These are phyloP conservation scores for Colletotrichum shisoi DNA, from an alignment of 2,329 filamentous ascomycete genomes.

Conservation along the genomic window DNA sequence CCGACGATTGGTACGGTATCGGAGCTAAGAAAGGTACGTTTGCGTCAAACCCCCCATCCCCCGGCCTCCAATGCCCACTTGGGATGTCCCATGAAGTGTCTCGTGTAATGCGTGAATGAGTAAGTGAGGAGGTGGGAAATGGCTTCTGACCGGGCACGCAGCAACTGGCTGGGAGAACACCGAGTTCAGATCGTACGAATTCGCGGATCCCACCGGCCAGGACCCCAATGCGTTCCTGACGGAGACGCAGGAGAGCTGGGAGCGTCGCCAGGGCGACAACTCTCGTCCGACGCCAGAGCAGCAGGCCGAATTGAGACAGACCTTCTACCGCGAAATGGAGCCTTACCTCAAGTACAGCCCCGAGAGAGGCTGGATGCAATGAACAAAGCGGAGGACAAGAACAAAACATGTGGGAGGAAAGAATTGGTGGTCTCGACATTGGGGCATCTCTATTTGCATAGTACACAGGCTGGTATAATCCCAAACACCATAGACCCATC, in stretches of 20 bases:
- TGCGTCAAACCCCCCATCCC: neutral
- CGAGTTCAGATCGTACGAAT: constrained; percentile 74
- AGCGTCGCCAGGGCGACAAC: constrained; percentile 53
- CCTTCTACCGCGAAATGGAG: constrained; percentile 49
- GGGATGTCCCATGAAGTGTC: neutral
- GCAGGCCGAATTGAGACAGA: constrained; percentile 54
- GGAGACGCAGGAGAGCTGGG: constrained; percentile 61
- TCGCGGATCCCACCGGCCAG: constrained; percentile 60
- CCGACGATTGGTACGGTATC: constrained; percentile 77
- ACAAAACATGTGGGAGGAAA: neutral
- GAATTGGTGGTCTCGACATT: constrained; percentile 36
- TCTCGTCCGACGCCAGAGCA: constrained; percentile 56
- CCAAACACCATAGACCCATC: constrained; percentile 37
- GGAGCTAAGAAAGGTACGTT: constrained; percentile 52
- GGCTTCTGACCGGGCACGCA: constrained; percentile 44
- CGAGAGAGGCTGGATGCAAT: constrained; percentile 37
- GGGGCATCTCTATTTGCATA: constrained; percentile 40
- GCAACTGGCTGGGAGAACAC: constrained; percentile 79
- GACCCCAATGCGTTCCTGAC: constrained; percentile 58
- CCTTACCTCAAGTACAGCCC: constrained; percentile 50
- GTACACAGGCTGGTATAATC: constrained; percentile 41
- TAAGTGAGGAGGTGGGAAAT: neutral
- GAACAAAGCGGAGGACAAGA: constrained; percentile 7
- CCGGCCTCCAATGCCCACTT: neutral
- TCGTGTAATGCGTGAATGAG: neutral